A percentile compares a stretch with the other conserved stretches of the same genome.
Evolutionary conservation across 2,329 filamentous ascomycete genomes (phyloP).

Genomic region (Phialophora tarda): DNA sequence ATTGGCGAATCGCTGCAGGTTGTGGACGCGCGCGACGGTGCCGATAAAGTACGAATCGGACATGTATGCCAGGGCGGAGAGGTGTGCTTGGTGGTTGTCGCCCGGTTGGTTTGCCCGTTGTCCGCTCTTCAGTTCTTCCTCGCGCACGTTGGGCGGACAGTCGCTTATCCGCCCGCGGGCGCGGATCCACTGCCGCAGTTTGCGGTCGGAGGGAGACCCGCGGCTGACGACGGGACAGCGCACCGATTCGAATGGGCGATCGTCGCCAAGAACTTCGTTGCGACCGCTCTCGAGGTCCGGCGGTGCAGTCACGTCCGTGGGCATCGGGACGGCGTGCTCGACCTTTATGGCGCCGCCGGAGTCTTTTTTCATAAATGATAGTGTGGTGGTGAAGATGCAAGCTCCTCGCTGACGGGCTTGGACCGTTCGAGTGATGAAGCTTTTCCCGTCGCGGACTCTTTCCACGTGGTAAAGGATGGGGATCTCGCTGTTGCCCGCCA

Average conservation of each 20-base stretch:
- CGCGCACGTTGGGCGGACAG: constrained; percentile 37
- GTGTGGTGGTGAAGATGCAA: constrained; percentile 93
- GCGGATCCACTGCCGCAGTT: constrained; percentile 62
- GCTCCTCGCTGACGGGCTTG: constrained; percentile 87
- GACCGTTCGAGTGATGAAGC: constrained; percentile 92
- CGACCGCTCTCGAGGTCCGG: constrained; percentile 39
- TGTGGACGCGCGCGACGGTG: constrained; percentile 80
- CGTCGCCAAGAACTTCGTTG: constrained; percentile 19
- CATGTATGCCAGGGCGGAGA: constrained; percentile 90
- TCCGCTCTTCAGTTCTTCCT: constrained; percentile 31
- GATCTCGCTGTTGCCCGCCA: constrained; percentile 81
- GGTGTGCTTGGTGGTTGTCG: constrained; percentile 43
- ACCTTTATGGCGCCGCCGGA: constrained; percentile 61
- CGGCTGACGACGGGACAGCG: constrained; percentile 51
- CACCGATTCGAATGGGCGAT: constrained; percentile 48
- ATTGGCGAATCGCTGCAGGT: constrained; percentile 74
- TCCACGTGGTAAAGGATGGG: constrained; percentile 96
- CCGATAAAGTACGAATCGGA: constrained; percentile 93
- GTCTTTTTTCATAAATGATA: constrained; percentile 78
- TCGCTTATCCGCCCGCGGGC: constrained; percentile 44
- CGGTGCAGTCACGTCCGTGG: constrained; percentile 49
- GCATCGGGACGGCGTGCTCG: constrained; percentile 69
- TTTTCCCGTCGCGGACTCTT: constrained; percentile 85
- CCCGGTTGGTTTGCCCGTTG: constrained; percentile 27
- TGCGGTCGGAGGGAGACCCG: constrained; percentile 65